Evolutionary conservation across 345 rosid species (phyloP).

Genomic region (Linum tenue): DNA sequence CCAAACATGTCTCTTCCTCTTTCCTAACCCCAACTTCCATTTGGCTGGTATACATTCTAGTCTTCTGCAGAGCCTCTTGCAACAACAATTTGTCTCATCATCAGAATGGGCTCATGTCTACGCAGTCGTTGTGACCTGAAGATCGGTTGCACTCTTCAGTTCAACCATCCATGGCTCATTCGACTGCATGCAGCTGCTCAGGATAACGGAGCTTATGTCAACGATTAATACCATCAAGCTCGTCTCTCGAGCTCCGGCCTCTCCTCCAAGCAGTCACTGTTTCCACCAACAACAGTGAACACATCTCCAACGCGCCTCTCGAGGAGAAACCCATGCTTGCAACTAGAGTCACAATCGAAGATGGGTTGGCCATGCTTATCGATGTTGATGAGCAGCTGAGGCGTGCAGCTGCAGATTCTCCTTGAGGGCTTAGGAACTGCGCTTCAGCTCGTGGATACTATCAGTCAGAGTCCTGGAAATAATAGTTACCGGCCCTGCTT

Average conservation of each 20-base stretch:
- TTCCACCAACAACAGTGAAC: slow-evolving; percentile 49
- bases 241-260: slow-evolving; percentile 63
- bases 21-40: slow-evolving; percentile 48
- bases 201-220: slow-evolving; percentile 66
- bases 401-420: slow-evolving; percentile 53
- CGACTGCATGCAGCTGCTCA: slow-evolving; percentile 70
- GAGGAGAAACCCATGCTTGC: slow-evolving; percentile 96
- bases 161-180: slow-evolving; percentile 61
- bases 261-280: slow-evolving; percentile 58
- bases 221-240: slow-evolving; percentile 97
- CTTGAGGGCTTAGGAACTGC: slow-evolving; percentile 83
- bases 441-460: slow-evolving; percentile 89
- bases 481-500: slow-evolving; percentile 29
- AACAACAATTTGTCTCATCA: slow-evolving; percentile 50
- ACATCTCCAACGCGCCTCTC: slow-evolving; percentile 54
- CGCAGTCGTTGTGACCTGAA: slow-evolving; percentile 44
- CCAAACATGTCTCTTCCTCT: slow-evolving; percentile 41
- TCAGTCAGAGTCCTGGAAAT: slow-evolving; percentile 43
- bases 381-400: slow-evolving; percentile 76
- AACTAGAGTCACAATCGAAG: slow-evolving; percentile 86
- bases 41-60: slow-evolving; percentile 48
- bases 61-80: slow-evolving; percentile 51
- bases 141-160: slow-evolving; percentile 36
- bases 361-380: slow-evolving; percentile 56
- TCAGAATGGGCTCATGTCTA: slow-evolving; percentile 49